Conservation (phyloP, 1,284 basidiomycete species). For the Mycena sp. region DNA sequence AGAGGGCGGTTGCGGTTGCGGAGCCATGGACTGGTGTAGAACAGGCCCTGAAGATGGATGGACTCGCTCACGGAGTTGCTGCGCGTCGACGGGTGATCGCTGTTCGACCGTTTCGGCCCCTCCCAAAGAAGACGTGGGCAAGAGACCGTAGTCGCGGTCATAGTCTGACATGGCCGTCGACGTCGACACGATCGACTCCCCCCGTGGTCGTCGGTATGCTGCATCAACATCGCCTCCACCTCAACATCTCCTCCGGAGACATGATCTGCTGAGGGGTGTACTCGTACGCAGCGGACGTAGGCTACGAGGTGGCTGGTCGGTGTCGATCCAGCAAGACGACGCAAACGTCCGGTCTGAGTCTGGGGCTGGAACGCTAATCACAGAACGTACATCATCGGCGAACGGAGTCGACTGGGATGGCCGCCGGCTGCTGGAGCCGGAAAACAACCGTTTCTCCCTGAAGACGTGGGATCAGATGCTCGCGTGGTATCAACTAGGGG, state of each 20-base stretch:
- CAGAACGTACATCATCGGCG: slow-evolving; percentile 18
- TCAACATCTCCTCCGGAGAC: slow-evolving; percentile 70
- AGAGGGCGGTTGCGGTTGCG: slow-evolving; percentile 32
- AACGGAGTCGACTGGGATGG: slow-evolving; percentile 46
- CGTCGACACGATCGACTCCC: slow-evolving; percentile 47
- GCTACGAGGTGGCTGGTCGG: slow-evolving; percentile 45
- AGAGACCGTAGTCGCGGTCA: slow-evolving; percentile 19
- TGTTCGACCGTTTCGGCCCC: slow-evolving; percentile 23
- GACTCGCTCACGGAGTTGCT: slow-evolving; percentile 8
- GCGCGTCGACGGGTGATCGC: slow-evolving; percentile 24
- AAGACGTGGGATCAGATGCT: slow-evolving; percentile 39
- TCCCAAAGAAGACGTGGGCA: slow-evolving; percentile 10
- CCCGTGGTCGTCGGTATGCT: slow-evolving; percentile 37
- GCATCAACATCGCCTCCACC: slow-evolving; percentile 59
- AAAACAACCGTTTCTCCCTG: slow-evolving; percentile 67
- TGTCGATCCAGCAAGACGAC: slow-evolving; percentile 62
- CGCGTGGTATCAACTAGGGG: slow-evolving; percentile 44
- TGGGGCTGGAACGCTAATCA: slow-evolving; percentile 44
- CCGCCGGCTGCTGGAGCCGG: slow-evolving; percentile 59
- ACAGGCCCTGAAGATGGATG: not conserved
- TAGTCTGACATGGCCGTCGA: slow-evolving; percentile 44
- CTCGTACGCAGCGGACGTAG: slow-evolving; percentile 46
- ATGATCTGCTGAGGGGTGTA: slow-evolving; percentile 71
- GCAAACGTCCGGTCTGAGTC: slow-evolving; percentile 18
- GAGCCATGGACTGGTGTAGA: slow-evolving; percentile 8